Conservation (phyloP, 1,284 basidiomycete species). For the Fomitopsis betulina region DNA sequence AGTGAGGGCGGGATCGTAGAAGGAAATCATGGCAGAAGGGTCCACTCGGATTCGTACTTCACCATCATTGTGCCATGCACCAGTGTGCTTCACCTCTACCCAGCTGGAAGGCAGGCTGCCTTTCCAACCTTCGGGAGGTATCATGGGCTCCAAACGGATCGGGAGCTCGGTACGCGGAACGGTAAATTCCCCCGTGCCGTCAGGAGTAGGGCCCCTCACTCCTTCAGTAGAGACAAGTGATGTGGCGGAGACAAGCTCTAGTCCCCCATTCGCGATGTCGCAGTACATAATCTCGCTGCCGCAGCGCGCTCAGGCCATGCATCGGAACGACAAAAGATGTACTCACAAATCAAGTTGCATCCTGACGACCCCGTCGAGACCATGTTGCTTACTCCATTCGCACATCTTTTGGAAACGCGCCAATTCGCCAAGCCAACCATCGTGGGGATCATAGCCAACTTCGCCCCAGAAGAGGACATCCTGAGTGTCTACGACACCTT, state of each 20-base stretch:
- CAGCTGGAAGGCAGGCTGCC: not conserved
- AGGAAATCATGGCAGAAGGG: not conserved
- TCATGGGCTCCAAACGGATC: not conserved
- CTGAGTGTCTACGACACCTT: not conserved
- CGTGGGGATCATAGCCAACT: not conserved
- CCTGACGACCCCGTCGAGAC: not conserved
- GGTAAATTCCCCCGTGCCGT: too few species aligned
- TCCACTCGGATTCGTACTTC: not conserved
- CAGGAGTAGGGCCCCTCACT: not conserved
- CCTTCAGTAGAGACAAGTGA: not conserved
- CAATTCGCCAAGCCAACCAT: not conserved
- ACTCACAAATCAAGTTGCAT: not conserved
- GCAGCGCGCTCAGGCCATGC: not conserved
- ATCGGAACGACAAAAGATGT: too few species aligned
- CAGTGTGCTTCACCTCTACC: not conserved
- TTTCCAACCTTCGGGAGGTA: not conserved
- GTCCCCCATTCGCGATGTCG: not conserved
- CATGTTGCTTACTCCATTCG: not conserved
- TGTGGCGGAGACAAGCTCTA: not conserved
- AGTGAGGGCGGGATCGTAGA: not conserved
- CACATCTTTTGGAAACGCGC: not conserved
- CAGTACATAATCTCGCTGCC: slow-evolving; percentile 1
- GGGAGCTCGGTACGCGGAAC: not conserved
- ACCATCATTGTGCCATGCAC: not conserved
- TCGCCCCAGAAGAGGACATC: not conserved